Evolutionary conservation across 495 filamentous ascomycete species (phyloP), one percentile per base, ranked within the genome.

Genomic region (Talaromyces adpressus): DNA sequence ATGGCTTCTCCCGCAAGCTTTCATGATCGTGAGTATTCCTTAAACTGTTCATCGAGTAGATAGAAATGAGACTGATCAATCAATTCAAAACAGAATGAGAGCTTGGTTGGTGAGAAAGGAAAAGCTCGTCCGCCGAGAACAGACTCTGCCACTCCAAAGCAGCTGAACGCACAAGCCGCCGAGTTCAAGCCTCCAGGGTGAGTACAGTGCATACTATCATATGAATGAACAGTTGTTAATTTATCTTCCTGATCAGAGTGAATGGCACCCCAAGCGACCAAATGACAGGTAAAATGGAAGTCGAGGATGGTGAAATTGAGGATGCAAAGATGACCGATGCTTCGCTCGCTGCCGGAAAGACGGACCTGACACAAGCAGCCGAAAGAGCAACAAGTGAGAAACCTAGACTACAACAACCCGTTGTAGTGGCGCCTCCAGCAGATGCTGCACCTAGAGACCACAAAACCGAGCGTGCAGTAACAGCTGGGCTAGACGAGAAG

Each of bases 1-100:
- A 65, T 97, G 92, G 94, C 81, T 97, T 54, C 82, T 95, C 68
- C 89, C 91, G 27, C 90, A 93, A 69, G 89, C 87, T 23, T 97
- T 97, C 68, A 76, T 75, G 45, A 66, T 72, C 36, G 67, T 70
- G 45, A 69, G 64, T 61, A 63, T 65, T 49, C 9, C 18, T 20
- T 49, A 49, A n/a, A 49, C n/a, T 20, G 6, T 9, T 49, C 8
- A 5, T 41, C 36, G 18, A 49, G 14, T 45, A 18, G 6, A 18
- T 72, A 69, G 62, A 63, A 58, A 57, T 76, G 75, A n/a, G 72
- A 73, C 29, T 53, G 45, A 64, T 57, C 20, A 63, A 39, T 22
- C 30, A 63, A 25, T 23, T 36, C 14, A 36, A 22, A 58, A 47
- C 23, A 72, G 70, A 70, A 69, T 30, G 68, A 73, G n/a, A 36